Conservation (phyloP, 2,329 filamentous ascomycete genomes). For the Rhexocercosporidium sp. region DNA sequence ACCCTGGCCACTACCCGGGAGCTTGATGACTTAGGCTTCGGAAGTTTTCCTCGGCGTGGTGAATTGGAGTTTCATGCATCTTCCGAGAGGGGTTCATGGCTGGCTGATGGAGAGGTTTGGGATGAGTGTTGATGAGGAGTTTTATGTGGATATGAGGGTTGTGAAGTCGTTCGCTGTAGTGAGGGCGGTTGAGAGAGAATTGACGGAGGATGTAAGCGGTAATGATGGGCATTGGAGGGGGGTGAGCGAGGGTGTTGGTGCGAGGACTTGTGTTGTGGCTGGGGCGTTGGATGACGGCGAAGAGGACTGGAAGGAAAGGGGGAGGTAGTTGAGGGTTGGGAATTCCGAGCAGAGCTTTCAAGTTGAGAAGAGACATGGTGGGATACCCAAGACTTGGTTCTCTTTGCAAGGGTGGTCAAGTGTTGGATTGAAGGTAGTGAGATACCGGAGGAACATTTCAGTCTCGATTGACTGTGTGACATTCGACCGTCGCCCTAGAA, state of each 20-base stretch:
- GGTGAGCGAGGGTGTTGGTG: background rate
- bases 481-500: background rate
- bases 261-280: conserved; percentile 9
- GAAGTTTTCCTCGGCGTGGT: background rate
- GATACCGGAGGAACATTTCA: conserved; percentile 1
- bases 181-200: background rate
- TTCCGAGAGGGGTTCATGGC: background rate
- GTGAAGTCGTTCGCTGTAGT: background rate
- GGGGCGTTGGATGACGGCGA: background rate
- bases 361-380: conserved; percentile 7
- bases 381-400: conserved; percentile 14
- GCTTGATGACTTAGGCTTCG: background rate
- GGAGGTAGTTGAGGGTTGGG: background rate
- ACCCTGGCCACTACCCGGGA: background rate
- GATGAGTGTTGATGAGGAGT: background rate
- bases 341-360: conserved; percentile 12
- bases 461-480: background rate
- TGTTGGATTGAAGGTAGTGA: conserved; percentile 4
- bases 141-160: conserved; percentile 6
- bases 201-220: background rate
- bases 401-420: conserved; percentile 12
- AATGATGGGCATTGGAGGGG: conserved; percentile 7
- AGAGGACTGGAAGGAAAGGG: background rate
- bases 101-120: background rate
- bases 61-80: background rate